A percentile compares a stretch with the other conserved stretches of the same genome.
These are phyloP conservation scores for Trametes gibbosa DNA, from an alignment of 768 basidiomycete species.

Conservation along the genomic window DNA sequence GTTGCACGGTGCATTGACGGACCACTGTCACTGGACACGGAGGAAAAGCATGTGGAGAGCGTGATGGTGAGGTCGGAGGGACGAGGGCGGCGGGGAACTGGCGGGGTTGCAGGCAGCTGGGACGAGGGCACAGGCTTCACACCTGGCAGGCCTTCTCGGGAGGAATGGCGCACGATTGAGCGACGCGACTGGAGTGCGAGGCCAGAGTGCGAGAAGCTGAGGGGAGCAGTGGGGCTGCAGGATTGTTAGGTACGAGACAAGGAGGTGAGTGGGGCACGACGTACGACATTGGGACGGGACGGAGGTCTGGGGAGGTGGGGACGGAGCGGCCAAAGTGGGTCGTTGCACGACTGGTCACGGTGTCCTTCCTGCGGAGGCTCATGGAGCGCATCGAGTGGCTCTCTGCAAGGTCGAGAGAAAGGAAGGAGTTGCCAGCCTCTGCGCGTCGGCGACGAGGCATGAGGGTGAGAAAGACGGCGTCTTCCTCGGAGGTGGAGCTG, in stretches of 20 bases:
- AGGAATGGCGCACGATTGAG: constrained; percentile 30
- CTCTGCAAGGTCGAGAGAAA: constrained; percentile 68
- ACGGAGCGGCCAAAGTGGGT: constrained; percentile 11
- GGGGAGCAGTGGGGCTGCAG: constrained; percentile 5
- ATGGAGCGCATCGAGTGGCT: constrained; percentile 42
- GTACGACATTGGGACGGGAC: constrained; percentile 9
- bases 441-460: constrained; percentile 38
- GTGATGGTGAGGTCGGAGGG: constrained; percentile 27
- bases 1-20: constrained; percentile 23
- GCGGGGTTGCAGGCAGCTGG: constrained; percentile 47
- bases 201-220: constrained; percentile 17
- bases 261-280: background rate
- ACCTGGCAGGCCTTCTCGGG: constrained; percentile 51
- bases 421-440: constrained; percentile 49
- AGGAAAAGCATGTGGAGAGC: constrained; percentile 21
- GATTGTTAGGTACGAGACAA: background rate
- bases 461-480: constrained; percentile 49
- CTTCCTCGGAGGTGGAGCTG: constrained; percentile 27
- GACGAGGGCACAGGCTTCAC: constrained; percentile 58
- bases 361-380: constrained; percentile 36
- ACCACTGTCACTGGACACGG: background rate
- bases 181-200: constrained; percentile 2
- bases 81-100: constrained; percentile 12
- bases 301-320: constrained; percentile 17
- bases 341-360: constrained; percentile 23